Base-by-base conservation (phyloP, 495 filamentous ascomycete species). In the Bathelium albidoporum region DNA sequence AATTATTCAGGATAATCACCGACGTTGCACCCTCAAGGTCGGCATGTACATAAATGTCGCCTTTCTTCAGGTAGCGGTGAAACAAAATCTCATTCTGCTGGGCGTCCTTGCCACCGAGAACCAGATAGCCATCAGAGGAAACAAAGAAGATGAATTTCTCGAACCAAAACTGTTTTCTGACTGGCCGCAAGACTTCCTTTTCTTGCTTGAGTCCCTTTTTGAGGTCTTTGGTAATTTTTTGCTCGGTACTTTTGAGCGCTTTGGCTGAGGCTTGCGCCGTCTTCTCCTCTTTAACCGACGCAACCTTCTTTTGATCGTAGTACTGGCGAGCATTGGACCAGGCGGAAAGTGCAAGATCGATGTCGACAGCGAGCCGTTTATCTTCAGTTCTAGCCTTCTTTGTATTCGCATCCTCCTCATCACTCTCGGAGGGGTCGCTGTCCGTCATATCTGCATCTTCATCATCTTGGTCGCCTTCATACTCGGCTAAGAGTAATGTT, bases 81-180 rank as follows among this genome's bases (percentile, higher is more conserved):
- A 97, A 97, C 32, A 98, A 79, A 12, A 91, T 85, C 70, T 98
- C 94, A 71, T 88, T 91, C 72, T 98, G 94, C 76, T 93, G 89
- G 4, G 85, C 81, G 76, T 98, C 94, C 31, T 87, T 86, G 2
- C 90, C 93, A 58, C 86, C 85, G 16, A 98, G 80, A 12, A 96
- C 89, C 4, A 98, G 82, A 70, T 97, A 96, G 9, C 94, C 93
- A 68, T 98, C 94, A 0, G 93, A 96, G 1, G 91, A 96, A 65
- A 97, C 84, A 77, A 98, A 98, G 78, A 88, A 97, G 18, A 83
- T 73, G 67, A 95, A 98, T 71, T 97, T 98, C 69, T 98, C 94
- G 69, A 97, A 97, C 92, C 94, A 98, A 67, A 90, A 81, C 58
- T 84, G 85, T 65, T 85, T 87, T 43, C 94, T 79, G 14, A 95